Conservation (phyloP, 192 early-diverging fungal species). For the Podila horticola region DNA sequence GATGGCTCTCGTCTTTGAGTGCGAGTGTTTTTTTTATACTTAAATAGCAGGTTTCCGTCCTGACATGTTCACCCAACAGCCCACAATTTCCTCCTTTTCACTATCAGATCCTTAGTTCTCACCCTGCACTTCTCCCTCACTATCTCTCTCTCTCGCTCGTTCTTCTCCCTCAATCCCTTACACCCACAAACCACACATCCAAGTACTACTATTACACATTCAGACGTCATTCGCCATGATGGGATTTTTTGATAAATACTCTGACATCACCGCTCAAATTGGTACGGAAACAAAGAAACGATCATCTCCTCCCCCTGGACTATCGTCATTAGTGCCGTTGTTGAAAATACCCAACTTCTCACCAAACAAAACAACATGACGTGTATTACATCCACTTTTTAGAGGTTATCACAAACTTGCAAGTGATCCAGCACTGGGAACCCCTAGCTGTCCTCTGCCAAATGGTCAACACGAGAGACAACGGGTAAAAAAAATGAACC, state of each 20-base stretch:
- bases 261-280: not conserved
- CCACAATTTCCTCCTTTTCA: too few relatives aligned
- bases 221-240: not conserved
- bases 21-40: too few relatives aligned
- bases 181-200: too few relatives aligned
- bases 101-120: too few relatives aligned
- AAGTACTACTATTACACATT: too few relatives aligned
- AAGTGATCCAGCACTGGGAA: not conserved
- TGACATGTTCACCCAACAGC: too few relatives aligned
- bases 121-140: too few relatives aligned
- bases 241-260: not conserved
- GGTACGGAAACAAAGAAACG: not conserved
- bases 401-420: not conserved
- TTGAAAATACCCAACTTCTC: not conserved
- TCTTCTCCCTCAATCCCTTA: too few relatives aligned
- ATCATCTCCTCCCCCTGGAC: not conserved
- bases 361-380: not conserved
- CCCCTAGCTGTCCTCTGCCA: not conserved
- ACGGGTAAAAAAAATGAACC: slow-evolving; percentile 1
- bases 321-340: too few relatives aligned
- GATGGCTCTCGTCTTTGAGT: too few relatives aligned
- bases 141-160: too few relatives aligned
- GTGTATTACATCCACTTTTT: not conserved
- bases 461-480: not conserved
- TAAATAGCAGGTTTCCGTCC: too few relatives aligned